These are phyloP conservation scores for Ophiostoma ulmi DNA, from an alignment of 2,329 filamentous ascomycete genomes.

Conservation along the genomic window DNA sequence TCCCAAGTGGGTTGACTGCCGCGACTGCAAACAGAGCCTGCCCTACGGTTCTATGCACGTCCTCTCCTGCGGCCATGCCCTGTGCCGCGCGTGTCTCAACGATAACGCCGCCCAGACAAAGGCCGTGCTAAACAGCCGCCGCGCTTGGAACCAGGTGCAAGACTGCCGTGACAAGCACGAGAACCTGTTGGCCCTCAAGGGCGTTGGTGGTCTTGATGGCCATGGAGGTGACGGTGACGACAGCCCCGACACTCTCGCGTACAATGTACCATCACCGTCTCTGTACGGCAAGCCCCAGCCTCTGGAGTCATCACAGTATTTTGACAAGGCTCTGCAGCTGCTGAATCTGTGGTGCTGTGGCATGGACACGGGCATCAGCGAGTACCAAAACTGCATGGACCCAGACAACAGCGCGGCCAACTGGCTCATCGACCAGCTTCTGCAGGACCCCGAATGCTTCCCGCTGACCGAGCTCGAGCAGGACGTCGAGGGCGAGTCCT, in stretches of 20 bases:
- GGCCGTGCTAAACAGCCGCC: not conserved
- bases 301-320: not conserved
- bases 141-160: not conserved
- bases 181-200: not conserved
- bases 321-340: not conserved
- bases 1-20: not conserved
- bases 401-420: not conserved
- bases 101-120: not conserved
- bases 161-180: not conserved
- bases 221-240: not conserved
- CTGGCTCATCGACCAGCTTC: constrained; percentile 18
- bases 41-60: not conserved
- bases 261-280: not conserved
- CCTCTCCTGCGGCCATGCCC: constrained; percentile 24
- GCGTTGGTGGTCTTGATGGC: not conserved
- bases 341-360: constrained; percentile 22
- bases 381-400: constrained; percentile 16
- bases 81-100: constrained; percentile 24
- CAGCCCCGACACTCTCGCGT: not conserved
- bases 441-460: constrained; percentile 13
- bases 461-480: not conserved
- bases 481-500: no score
- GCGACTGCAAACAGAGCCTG: constrained; percentile 11
- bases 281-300: not conserved
- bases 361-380: constrained; percentile 8